Evolutionary conservation across 306 rosid genomes (phyloP).

Genomic region (Medicago arabica): DNA sequence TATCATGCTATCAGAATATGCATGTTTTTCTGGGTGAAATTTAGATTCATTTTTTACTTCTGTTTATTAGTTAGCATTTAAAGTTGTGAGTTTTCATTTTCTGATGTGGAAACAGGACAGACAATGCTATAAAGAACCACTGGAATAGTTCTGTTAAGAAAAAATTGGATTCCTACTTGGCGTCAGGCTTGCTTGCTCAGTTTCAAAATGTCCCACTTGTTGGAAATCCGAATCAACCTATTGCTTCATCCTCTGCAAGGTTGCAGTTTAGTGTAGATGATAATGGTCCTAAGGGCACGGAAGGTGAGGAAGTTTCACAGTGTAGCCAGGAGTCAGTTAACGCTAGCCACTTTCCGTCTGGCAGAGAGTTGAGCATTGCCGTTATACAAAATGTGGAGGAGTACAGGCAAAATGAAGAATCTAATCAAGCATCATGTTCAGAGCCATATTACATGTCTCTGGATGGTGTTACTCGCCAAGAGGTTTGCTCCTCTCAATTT

Average conservation of each 20-base stretch:
- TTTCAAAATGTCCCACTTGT: constrained; percentile 64
- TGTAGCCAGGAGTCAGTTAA: constrained; percentile 85
- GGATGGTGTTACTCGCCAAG: constrained; percentile 65
- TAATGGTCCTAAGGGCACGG: constrained; percentile 63
- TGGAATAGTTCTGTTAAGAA: constrained; percentile 99
- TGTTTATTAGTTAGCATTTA: constrained; percentile 22
- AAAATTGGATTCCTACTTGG: constrained; percentile 96
- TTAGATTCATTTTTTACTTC: constrained; percentile 22
- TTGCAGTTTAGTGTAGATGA: constrained; percentile 77
- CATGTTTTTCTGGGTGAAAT: constrained; percentile 8
- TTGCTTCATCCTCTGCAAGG: constrained; percentile 65
- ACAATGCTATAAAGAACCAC: constrained; percentile 97
- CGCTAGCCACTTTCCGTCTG: constrained; percentile 52
- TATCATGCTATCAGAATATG: background rate
- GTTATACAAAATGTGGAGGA: constrained; percentile 59
- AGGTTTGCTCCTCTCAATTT: background rate
- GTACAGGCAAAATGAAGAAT: constrained; percentile 55
- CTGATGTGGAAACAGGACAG: constrained; percentile 84
- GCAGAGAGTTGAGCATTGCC: constrained; percentile 55
- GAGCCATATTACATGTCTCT: constrained; percentile 73
- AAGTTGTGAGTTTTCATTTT: constrained; percentile 25
- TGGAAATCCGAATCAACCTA: constrained; percentile 60
- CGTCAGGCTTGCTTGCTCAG: constrained; percentile 84
- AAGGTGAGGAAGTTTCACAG: constrained; percentile 81
- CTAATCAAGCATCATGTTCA: constrained; percentile 67